Base-by-base conservation (phyloP, 2,329 filamentous ascomycete genomes). In the Fusarium sp. region DNA sequence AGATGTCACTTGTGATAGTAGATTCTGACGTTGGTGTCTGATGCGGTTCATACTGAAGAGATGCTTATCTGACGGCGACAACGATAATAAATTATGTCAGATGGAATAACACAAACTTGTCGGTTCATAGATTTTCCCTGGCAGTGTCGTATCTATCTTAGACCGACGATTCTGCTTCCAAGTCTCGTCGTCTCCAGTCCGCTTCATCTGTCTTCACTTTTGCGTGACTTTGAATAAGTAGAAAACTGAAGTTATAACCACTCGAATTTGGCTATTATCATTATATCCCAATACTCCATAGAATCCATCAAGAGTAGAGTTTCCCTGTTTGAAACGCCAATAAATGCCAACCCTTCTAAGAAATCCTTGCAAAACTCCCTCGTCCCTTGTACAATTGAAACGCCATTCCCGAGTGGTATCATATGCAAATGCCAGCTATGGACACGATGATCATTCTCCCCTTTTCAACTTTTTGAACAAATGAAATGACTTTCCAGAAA, bases 321-420 rank as follows among this genome's bases (percentile, higher is more conserved):
- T 70, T 59, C 20, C 25, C 14, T 54, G 13, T 45, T 48, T 18
- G 32, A 53, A 37, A 30, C 32, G 27, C 53, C 54, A 63, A 45
- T 20, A 47, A 48, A 43, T 65, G 7, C 27, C 23, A 34, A 49
- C 16, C n/a, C 37, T 21, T 42, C n/a, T 37, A 42, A 28, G 20
- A 20, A 13, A 59, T 9, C 11, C 14, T 25, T 37, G 9, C 32
- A 43, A 45, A 49, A 49, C 41, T 60, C 45, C 54, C 40, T 45
- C 1, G 5, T 25, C 41, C 41, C 16, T 43, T 43, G 3, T 43
- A 20, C 47, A 16, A 13, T 53, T 56, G 18, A 37, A 67, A 51
- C 53, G 58, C 58, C 59, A 18, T 41, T 59, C 45, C 50, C 51
- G 51, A 57, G 50, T 70, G 58, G 54, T 70, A 63, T 70, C 62